Base-by-base conservation (phyloP, 257 asterid genomes). In the Handroanthus guayacan region DNA sequence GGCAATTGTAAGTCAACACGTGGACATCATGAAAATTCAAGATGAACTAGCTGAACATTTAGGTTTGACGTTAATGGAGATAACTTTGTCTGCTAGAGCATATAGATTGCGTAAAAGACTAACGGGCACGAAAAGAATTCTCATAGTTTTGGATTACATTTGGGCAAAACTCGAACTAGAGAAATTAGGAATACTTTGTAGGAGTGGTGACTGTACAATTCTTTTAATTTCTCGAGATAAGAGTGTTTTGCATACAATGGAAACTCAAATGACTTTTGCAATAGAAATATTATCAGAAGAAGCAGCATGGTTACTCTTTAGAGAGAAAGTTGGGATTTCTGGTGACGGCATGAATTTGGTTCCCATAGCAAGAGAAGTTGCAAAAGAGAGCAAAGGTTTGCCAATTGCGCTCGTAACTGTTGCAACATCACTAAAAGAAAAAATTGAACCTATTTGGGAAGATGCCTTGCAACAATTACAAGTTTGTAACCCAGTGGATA, bases 301-400 rank as follows among this genome's bases (percentile, higher is more conserved):
- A 9, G 85, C 80, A 69, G 80, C 83, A 9, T 81, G 83, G 81
- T 4, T 13, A 34, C 78, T 84, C 38, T 84, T 84, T 7, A 43
- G 12, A n/a, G 72, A 60, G 5, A 67, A 71, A 8, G 66, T 62
- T 2, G 75, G 79, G 3, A 9, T n/a, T 3, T 11, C 12, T 14
- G 60, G 39, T 41, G 70, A 84, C 12, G 67, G 52, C 43, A 8
- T 20, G 6, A 20, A 66, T 36, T 37, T 60, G 10, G 6, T 4
- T 11, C 34, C 9, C 9, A 39, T 60, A 14, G 85, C 85, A 36
- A 41, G n/a, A 37, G 44, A 43, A 11, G 71, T 83, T n/a, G 76
- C 60, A 12, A 3, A 16, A 51, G 80, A 79, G 67, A 79, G 86
- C 72, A 63, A 47, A 41, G 82, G 84, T 17, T 60, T 71, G 65